phyloP scores from a whole-genome alignment of 805 yeast species.

The Lipomyces mesembrius region DNA sequence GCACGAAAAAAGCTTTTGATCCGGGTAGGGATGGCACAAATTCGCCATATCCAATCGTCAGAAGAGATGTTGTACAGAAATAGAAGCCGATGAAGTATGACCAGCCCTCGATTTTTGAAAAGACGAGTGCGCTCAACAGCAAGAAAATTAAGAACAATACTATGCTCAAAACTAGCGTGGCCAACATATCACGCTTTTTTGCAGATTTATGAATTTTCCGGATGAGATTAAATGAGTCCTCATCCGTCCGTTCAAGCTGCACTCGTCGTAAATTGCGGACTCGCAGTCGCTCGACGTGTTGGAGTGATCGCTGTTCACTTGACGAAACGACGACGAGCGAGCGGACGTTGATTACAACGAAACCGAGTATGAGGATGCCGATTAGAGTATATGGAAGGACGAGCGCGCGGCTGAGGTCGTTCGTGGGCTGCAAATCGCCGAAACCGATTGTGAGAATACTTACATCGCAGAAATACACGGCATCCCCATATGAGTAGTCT shows the following conservation, averaged over 20 bases:
- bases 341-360: constrained; percentile 73
- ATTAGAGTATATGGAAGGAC: constrained; percentile 65
- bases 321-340: constrained; percentile 65
- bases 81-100: constrained; percentile 69
- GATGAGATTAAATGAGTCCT: constrained; percentile 63
- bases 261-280: constrained; percentile 40
- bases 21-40: constrained; percentile 64
- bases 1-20: constrained; percentile 73
- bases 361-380: constrained; percentile 75
- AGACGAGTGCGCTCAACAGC: constrained; percentile 73
- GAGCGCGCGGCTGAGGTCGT: constrained; percentile 60
- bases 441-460: constrained; percentile 79
- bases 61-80: constrained; percentile 72
- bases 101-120: constrained; percentile 70
- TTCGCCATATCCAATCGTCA: constrained; percentile 88
- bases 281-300: constrained; percentile 61
- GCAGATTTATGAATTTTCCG: constrained; percentile 51
- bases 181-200: constrained; percentile 42
- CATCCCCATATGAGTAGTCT: constrained; percentile 61
- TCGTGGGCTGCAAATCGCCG: constrained; percentile 71
- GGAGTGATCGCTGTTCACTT: constrained; percentile 68
- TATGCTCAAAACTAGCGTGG: constrained; percentile 3
- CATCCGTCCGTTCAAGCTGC: constrained; percentile 1
- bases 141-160: constrained; percentile 52
- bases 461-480: constrained; percentile 72